Conservation (phyloP, 2,329 filamentous ascomycete genomes). For the Chaetoscypha palmicola region DNA sequence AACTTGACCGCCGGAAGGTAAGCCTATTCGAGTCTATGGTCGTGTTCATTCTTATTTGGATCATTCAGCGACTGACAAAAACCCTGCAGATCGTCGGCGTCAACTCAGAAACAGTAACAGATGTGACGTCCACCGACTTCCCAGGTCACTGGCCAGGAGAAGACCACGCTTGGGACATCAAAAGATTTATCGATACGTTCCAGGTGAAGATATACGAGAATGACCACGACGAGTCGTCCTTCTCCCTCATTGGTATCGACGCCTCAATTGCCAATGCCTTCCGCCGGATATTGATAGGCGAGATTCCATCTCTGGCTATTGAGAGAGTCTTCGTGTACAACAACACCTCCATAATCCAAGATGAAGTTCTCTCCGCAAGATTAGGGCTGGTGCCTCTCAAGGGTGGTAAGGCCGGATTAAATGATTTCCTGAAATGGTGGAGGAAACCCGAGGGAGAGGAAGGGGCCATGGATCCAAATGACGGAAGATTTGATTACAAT, state of each 20-base stretch:
- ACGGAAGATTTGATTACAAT: slow-evolving; percentile 70
- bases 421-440: slow-evolving; percentile 74
- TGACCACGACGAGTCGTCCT: slow-evolving; percentile 67
- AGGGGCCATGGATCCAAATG: no score
- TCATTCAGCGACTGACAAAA: slow-evolving; percentile 2
- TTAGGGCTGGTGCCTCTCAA: slow-evolving; percentile 86
- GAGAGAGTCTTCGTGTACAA: slow-evolving; percentile 90
- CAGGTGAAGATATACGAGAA: slow-evolving; percentile 80
- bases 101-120: slow-evolving; percentile 81
- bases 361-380: slow-evolving; percentile 88
- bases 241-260: slow-evolving; percentile 88
- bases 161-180: slow-evolving; percentile 71
- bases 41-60: background rate
- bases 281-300: slow-evolving; percentile 88
- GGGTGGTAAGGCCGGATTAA: slow-evolving; percentile 68
- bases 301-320: slow-evolving; percentile 90
- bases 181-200: slow-evolving; percentile 64
- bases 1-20: slow-evolving; percentile 57
- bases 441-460: slow-evolving; percentile 60
- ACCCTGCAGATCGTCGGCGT: slow-evolving; percentile 67
- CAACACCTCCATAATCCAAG: slow-evolving; percentile 96
- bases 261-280: slow-evolving; percentile 94
- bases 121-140: slow-evolving; percentile 85
- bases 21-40: slow-evolving; percentile 15
- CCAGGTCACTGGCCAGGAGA: slow-evolving; percentile 87